A percentile compares a stretch with the other conserved stretches of the same genome.
phyloP scores from a whole-genome alignment of 1,284 basidiomycete species.

The Ceratobasidium sp. region DNA sequence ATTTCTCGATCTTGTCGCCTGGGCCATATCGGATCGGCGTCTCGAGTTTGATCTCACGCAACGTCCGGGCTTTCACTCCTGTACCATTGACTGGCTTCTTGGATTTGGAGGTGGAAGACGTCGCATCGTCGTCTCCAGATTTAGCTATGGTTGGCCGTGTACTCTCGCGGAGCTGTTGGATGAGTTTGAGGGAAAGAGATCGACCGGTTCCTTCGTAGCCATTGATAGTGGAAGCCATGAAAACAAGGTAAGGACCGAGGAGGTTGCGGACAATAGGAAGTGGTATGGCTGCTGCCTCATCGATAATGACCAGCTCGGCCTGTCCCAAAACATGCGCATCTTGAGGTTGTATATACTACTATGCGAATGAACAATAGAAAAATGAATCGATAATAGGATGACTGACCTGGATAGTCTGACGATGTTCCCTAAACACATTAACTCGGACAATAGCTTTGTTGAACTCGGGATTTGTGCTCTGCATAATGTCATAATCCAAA shows the following conservation, averaged over 20 bases:
- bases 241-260: conserved; percentile 97
- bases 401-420: conserved; percentile 90
- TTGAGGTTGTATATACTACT: conserved; percentile 95
- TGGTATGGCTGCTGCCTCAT: conserved; percentile 98
- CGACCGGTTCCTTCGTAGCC: conserved; percentile 99
- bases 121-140: conserved; percentile 59
- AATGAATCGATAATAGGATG: not conserved
- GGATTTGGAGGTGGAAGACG: conserved; percentile 55
- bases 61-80: conserved; percentile 69
- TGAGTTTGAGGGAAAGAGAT: conserved; percentile 95
- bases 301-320: conserved; percentile 97
- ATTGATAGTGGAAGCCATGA: conserved; percentile 98
- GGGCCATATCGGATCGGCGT: conserved; percentile 93
- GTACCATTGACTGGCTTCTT: conserved; percentile 57
- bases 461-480: conserved; percentile 93
- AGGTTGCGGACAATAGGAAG: conserved; percentile 93
- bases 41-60: conserved; percentile 94
- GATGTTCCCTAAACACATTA: conserved; percentile 91
- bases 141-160: conserved; percentile 75
- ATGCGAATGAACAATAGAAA: conserved; percentile 28
- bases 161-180: conserved; percentile 94
- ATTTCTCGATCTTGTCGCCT: conserved; percentile 91
- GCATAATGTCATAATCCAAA: conserved; percentile 94
- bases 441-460: conserved; percentile 96
- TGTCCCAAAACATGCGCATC: conserved; percentile 97